Evolutionary conservation across 1,284 basidiomycete species (phyloP), one percentile per base, ranked within the genome.

Genomic region (Gymnopus androsaceus): DNA sequence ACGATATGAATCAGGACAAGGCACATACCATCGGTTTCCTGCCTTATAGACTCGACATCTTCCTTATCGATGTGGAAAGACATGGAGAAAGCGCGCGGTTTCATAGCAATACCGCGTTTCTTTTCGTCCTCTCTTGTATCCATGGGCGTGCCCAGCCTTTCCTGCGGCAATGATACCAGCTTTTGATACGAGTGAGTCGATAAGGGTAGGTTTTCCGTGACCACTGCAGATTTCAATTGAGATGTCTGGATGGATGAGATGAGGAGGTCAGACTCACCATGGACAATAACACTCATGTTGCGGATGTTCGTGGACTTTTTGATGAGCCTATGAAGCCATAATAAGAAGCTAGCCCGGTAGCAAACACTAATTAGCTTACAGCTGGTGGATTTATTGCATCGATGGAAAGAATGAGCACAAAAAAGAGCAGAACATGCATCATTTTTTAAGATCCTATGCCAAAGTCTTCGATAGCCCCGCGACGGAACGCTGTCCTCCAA

Each of bases 61-160:
- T 98, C 95, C 82, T 97, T 94, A 72, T 83, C 75, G 70, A 99
- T 84, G 79, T 94, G 88, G 75, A 99, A 99, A 81, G 97, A 98
- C 97, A 99, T 99, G 60, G 97, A 98, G 75, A 99, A 98, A 72
- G 96, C 97, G 46, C 97, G 99, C 47, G 97, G 99, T 81, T 99
- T 99, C 82, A 99, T 99, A 59, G 97, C 99, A 70, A 99, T 99
- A 84, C 97, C 97, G 80, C 97, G 95, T 76, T 99, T 96, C 75
- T 98, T 99, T 82, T 99, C 97, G 74, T 99, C 97, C 40, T 92
- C 87, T 83, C 96, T 81, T 67, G 97, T 99, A 78, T 99, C 96
- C 64, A 94, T 99, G 75, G 98, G 67, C 97, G 94, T 84, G 92
- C 95, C 95, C 96, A 63, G 97, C 95, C 77, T 98, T 98, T 70